Evolutionary conservation across 805 yeast genomes (phyloP).

Genomic region (Yamadazyma scolyti): DNA sequence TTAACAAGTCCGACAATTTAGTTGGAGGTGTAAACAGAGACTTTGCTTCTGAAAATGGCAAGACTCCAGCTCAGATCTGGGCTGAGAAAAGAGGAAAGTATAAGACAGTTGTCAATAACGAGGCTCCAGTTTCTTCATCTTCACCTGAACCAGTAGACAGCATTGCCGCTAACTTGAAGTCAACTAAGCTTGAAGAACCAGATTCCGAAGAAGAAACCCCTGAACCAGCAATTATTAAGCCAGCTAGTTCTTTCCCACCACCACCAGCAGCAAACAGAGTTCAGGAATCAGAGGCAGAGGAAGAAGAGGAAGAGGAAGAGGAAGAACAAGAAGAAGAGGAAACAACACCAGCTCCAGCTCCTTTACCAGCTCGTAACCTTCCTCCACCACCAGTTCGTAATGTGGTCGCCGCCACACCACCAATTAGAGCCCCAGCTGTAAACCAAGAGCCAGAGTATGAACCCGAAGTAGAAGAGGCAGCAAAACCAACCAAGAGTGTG

Average conservation of each 20-base stretch:
- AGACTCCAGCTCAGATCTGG: slow-evolving; percentile 94
- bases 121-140: slow-evolving; percentile 18
- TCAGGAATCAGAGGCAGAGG: slow-evolving; percentile 7
- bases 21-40: slow-evolving; percentile 59
- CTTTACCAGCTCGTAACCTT: slow-evolving; percentile 14
- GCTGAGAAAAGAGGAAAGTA: slow-evolving; percentile 82
- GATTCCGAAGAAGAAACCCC: slow-evolving; percentile 8
- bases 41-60: slow-evolving; percentile 69
- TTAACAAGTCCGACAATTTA: slow-evolving; percentile 39
- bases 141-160: no score
- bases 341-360: slow-evolving; percentile 6
- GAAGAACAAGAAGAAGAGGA: slow-evolving; percentile 6
- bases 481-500: slow-evolving; percentile 6
- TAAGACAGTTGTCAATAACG: slow-evolving; percentile 33
- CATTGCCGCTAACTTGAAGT: no score
- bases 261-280: slow-evolving; percentile 13
- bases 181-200: slow-evolving; percentile 1
- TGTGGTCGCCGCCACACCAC: slow-evolving; percentile 1
- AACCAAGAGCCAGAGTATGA: slow-evolving; percentile 10
- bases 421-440: slow-evolving; percentile 12
- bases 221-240: slow-evolving; percentile 7
- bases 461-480: slow-evolving; percentile 8
- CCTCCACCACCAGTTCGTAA: slow-evolving; percentile 17
- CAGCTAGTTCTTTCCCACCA: slow-evolving; percentile 14
- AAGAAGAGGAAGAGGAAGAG: slow-evolving; percentile 2